phyloP scores from a whole-genome alignment of 2,329 filamentous ascomycete species.

The Pseudopyricularia cyperi region DNA sequence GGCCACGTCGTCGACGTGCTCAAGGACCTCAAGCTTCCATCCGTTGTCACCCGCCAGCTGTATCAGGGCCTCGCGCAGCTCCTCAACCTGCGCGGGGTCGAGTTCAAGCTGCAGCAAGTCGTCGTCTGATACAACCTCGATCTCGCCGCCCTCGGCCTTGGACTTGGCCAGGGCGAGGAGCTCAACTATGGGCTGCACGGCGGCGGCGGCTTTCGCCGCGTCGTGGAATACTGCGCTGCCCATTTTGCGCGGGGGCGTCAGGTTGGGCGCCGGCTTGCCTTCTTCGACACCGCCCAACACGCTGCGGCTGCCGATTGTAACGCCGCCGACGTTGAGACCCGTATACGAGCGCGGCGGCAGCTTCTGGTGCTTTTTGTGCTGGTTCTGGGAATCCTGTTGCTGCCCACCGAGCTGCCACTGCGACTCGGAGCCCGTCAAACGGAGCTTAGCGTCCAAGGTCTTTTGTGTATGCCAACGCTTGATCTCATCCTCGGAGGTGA shows the following conservation, averaged over 20 bases:
- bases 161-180: conserved; percentile 30
- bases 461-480: conserved; percentile 20
- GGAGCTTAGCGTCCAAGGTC: conserved; percentile 23
- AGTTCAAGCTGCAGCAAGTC: conserved; percentile 58
- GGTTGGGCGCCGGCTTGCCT: conserved; percentile 30
- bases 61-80: conserved; percentile 55
- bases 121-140: conserved; percentile 48
- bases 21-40: conserved; percentile 73
- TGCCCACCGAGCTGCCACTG: conserved; percentile 12
- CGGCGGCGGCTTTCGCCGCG: background rate
- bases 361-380: background rate
- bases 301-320: conserved; percentile 37
- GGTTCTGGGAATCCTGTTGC: conserved; percentile 2
- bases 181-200: conserved; percentile 18
- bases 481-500: conserved; percentile 36
- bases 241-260: conserved; percentile 29
- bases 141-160: conserved; percentile 45
- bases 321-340: conserved; percentile 34
- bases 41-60: conserved; percentile 55
- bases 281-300: conserved; percentile 33
- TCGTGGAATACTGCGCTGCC: conserved; percentile 4
- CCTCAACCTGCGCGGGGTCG: conserved; percentile 52
- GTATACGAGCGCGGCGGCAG: conserved; percentile 9
- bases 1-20: conserved; percentile 43
- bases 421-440: conserved; percentile 16